Conservation (phyloP, 805 yeast genomes). For the Hanseniaspora nectarophila region DNA sequence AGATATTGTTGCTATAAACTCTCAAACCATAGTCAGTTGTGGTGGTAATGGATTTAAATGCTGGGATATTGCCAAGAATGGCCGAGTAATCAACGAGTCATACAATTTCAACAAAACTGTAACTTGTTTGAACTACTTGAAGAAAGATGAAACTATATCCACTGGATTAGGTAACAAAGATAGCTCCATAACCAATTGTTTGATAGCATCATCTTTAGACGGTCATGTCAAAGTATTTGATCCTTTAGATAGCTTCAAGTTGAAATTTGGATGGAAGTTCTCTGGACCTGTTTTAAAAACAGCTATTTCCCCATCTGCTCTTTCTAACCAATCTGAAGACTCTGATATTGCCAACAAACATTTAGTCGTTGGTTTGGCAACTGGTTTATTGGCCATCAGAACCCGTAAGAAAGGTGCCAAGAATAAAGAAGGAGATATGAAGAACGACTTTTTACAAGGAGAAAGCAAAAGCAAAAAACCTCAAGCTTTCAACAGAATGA, state of each 20-base stretch:
- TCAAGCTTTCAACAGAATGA: conserved; percentile 63
- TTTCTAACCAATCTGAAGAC: conserved; percentile 10
- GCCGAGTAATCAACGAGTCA: conserved; percentile 52
- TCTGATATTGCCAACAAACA: conserved; percentile 41
- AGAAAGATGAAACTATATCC: conserved; percentile 21
- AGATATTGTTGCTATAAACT: conserved; percentile 62
- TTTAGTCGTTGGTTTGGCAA: conserved; percentile 80
- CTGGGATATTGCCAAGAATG: conserved; percentile 73
- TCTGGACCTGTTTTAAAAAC: conserved; percentile 86
- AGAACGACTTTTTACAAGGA: neutral
- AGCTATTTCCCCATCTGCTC: conserved; percentile 70
- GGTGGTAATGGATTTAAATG: conserved; percentile 75
- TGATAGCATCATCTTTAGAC: conserved; percentile 87
- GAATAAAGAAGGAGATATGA: conserved; percentile 24
- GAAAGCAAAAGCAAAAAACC: conserved; percentile 26
- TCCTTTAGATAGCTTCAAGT: conserved; percentile 65
- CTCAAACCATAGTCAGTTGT: conserved; percentile 61
- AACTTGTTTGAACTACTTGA: conserved; percentile 46
- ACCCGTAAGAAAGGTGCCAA: conserved; percentile 59
- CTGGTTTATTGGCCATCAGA: conserved; percentile 79
- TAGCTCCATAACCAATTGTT: conserved; percentile 32
- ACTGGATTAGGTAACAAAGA: conserved; percentile 1
- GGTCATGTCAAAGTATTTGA: conserved; percentile 96
- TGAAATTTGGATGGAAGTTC: conserved; percentile 93
- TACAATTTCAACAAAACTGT: conserved; percentile 89